A percentile compares a stretch with the other conserved stretches of the same genome.
These are phyloP conservation scores for Myriosclerotinia curreyana DNA, from an alignment of 2,329 filamentous ascomycete genomes.

Conservation along the genomic window DNA sequence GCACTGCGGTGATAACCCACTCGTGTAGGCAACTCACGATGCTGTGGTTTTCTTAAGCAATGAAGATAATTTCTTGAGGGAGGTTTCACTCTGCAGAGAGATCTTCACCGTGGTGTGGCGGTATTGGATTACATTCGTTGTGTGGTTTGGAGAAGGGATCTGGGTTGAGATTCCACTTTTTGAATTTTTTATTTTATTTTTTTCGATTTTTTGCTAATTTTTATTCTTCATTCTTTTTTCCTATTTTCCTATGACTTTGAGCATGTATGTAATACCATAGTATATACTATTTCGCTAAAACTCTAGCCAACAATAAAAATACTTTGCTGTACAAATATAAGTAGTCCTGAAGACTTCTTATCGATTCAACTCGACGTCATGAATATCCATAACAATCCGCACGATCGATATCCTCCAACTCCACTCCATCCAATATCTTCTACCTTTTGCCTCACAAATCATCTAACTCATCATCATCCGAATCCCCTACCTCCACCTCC, in stretches of 20 bases:
- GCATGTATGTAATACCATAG: too few species aligned
- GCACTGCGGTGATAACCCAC: conserved; percentile 63
- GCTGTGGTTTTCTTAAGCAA: conserved; percentile 61
- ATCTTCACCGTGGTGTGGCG: conserved; percentile 69
- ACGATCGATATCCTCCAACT: background rate
- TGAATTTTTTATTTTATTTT: too few species aligned
- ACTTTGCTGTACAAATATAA: too few species aligned
- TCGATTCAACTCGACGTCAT: too few species aligned
- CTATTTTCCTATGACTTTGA: too few species aligned
- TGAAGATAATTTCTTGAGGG: conserved; percentile 66
- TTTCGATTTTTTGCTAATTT: too few species aligned
- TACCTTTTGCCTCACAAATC: background rate
- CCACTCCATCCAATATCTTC: background rate
- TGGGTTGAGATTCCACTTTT: conserved; percentile 37
- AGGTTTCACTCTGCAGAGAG: conserved; percentile 70
- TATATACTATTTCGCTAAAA: too few species aligned
- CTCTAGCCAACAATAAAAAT: too few species aligned
- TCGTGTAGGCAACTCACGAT: conserved; percentile 67
- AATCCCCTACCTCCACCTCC: background rate
- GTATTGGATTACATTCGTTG: conserved; percentile 61
- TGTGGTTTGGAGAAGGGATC: conserved; percentile 52
- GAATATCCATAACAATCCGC: too few species aligned
- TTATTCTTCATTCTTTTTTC: too few species aligned
- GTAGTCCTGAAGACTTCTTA: too few species aligned
- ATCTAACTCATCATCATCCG: background rate